Conservation (phyloP, 2,329 filamentous ascomycete genomes). For the Cladorrhinum sp. region DNA sequence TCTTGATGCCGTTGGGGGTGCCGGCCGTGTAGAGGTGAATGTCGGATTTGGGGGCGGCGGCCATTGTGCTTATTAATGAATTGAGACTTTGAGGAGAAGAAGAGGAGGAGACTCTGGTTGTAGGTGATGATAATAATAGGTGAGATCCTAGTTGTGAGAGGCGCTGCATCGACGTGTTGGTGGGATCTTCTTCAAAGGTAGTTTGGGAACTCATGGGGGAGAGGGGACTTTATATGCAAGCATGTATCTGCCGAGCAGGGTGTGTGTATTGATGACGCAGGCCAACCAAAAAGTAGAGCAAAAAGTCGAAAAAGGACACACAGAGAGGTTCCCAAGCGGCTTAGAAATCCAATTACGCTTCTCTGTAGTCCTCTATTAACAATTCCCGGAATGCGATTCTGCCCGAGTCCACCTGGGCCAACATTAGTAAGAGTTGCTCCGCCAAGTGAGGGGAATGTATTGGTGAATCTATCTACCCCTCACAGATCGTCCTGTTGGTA, state of each 20-base stretch:
- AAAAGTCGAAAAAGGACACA: too few species aligned
- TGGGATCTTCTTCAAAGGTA: neutral
- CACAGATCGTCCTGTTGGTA: too few species aligned
- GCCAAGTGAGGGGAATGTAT: too few species aligned
- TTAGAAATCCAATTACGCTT: neutral
- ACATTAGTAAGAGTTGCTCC: too few species aligned
- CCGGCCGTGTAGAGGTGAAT: constrained; percentile 79
- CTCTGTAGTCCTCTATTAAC: too few species aligned
- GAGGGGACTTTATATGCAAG: neutral
- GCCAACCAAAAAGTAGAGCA: too few species aligned
- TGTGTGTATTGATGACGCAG: neutral
- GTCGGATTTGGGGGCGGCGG: constrained; percentile 46
- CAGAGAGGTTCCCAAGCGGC: neutral
- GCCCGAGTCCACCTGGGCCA: too few species aligned
- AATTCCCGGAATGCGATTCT: too few species aligned
- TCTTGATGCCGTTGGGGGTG: constrained; percentile 89
- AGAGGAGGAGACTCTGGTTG: neutral
- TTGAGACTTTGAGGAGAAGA: neutral
- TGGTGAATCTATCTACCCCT: too few species aligned
- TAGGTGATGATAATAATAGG: neutral
- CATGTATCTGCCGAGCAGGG: neutral
- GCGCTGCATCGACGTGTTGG: neutral
- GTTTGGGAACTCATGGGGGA: neutral
- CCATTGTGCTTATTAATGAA: constrained; percentile 37
- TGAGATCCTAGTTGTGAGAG: constrained; percentile 13